A percentile compares a stretch with the other conserved stretches of the same genome.
Conservation (phyloP, 2,329 filamentous ascomycete genomes). For the Camptophora hylomeconis region DNA sequence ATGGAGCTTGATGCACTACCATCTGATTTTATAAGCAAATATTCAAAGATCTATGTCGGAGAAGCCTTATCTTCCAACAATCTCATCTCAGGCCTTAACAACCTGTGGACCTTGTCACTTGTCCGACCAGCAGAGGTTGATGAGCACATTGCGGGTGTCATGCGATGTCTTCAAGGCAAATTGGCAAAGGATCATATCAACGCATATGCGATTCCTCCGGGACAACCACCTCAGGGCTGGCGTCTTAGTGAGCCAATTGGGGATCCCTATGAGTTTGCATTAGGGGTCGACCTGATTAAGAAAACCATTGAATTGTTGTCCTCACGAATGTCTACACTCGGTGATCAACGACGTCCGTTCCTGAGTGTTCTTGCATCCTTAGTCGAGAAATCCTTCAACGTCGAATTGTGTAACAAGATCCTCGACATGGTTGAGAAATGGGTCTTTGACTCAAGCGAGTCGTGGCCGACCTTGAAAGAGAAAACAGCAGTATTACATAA, state of each 20-base stretch:
- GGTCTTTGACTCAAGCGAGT: conserved; percentile 91
- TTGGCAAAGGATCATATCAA: conserved; percentile 85
- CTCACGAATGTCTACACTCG: conserved; percentile 79
- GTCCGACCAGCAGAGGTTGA: conserved; percentile 80
- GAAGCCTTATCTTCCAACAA: conserved; percentile 72
- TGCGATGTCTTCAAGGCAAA: conserved; percentile 88
- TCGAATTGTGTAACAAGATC: conserved; percentile 79
- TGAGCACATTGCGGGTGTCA: conserved; percentile 70
- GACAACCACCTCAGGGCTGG: conserved; percentile 25
- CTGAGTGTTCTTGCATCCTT: conserved; percentile 88
- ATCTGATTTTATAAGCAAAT: conserved; percentile 67
- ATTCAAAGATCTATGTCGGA: conserved; percentile 71
- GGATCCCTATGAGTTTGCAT: conserved; percentile 65
- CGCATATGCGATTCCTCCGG: conserved; percentile 41
- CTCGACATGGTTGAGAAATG: conserved; percentile 86
- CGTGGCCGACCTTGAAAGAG: conserved; percentile 94
- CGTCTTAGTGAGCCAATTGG: conserved; percentile 33
- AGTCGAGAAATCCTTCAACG: conserved; percentile 87
- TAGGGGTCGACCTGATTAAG: conserved; percentile 83
- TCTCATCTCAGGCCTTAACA: conserved; percentile 80
- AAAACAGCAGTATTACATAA: conserved; percentile 98
- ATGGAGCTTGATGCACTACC: conserved; percentile 60
- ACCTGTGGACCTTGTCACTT: conserved; percentile 80
- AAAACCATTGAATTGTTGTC: conserved; percentile 92
- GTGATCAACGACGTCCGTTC: conserved; percentile 83